These are phyloP conservation scores for Herpotrichia juniperi DNA, from an alignment of 2,329 filamentous ascomycete species.

Conservation along the genomic window DNA sequence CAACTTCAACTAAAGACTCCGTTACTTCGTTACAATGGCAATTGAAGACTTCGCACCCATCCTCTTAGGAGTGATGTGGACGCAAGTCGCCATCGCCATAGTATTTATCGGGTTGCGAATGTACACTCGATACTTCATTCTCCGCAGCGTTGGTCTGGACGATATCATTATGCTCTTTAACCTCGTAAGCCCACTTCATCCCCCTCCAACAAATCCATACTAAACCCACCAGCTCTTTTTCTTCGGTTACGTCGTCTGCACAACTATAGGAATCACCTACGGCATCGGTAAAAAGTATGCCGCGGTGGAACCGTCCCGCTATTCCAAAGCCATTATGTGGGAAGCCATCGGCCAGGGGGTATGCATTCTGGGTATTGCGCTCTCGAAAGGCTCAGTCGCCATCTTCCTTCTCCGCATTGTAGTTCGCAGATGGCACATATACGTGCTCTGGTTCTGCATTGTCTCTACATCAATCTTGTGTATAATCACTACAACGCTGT, in stretches of 20 bases:
- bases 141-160: constrained; percentile 35
- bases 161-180: constrained; percentile 36
- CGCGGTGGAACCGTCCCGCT: constrained; percentile 26
- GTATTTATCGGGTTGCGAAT: constrained; percentile 31
- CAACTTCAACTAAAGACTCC: too few relatives aligned
- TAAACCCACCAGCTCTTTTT: constrained; percentile 25
- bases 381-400: constrained; percentile 36
- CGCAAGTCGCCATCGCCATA: constrained; percentile 30
- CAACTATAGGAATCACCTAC: constrained; percentile 29
- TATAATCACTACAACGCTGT: constrained; percentile 29
- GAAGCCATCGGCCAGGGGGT: constrained; percentile 38
- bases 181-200: constrained; percentile 21
- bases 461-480: constrained; percentile 30
- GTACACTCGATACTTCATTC: constrained; percentile 35
- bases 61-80: constrained; percentile 38
- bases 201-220: not conserved
- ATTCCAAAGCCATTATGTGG: constrained; percentile 39
- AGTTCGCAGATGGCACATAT: constrained; percentile 33
- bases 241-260: constrained; percentile 30
- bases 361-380: constrained; percentile 39
- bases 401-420: constrained; percentile 40
- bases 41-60: constrained; percentile 28
- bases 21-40: too few relatives aligned
- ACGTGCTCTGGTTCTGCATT: constrained; percentile 38
- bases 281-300: constrained; percentile 35